Base-by-base conservation (phyloP, 352 stramenopile genomes). In the Plasmopara halstedii region DNA sequence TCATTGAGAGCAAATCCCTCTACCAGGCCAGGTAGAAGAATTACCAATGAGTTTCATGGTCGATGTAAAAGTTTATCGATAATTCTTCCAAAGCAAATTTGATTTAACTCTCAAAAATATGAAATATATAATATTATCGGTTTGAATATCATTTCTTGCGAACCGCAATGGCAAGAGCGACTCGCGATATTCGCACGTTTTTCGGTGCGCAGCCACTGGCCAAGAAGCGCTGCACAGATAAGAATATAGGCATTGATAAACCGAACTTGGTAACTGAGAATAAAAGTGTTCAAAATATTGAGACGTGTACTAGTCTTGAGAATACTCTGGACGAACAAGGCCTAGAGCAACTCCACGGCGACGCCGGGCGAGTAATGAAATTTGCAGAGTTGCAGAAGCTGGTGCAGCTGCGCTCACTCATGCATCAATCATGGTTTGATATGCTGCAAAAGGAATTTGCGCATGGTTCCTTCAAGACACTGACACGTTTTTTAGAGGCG, bases 101-200 rank as follows among this genome's bases (percentile, higher is more conserved):
- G n/a, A n/a, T n/a, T n/a, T n/a, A n/a, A n/a, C n/a, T n/a, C n/a
- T n/a, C n/a, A n/a, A n/a, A n/a, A n/a, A n/a, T n/a, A n/a, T n/a
- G n/a, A n/a, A n/a, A n/a, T n/a, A n/a, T n/a, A n/a, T n/a, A n/a
- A n/a, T n/a, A n/a, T n/a, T n/a, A n/a, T n/a, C n/a, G n/a, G n/a
- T n/a, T n/a, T n/a, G n/a, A n/a, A n/a, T n/a, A 29, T 29, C 11
- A 10, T 29, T 29, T 11, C 11, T 29, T 2, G 29, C 29, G 29
- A 35, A 35, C 1, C 29, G 15, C 29, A 9, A 60, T 60, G 52
- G 32, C 18, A 27, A 33, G 52, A 14, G n/a, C 34, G 0, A 60
- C 52, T 26, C 58, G 57, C 6, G 73, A 85, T 48, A 85, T 85
- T 40, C 73, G 73, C 44, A 78, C 67, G 50, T 85, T 85, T 58